Percentiles rank a stretch among this genome's conserved stretches.
These are phyloP conservation scores for Thuja plicata DNA, from an alignment of 83 land plant genomes.

Conservation along the genomic window DNA sequence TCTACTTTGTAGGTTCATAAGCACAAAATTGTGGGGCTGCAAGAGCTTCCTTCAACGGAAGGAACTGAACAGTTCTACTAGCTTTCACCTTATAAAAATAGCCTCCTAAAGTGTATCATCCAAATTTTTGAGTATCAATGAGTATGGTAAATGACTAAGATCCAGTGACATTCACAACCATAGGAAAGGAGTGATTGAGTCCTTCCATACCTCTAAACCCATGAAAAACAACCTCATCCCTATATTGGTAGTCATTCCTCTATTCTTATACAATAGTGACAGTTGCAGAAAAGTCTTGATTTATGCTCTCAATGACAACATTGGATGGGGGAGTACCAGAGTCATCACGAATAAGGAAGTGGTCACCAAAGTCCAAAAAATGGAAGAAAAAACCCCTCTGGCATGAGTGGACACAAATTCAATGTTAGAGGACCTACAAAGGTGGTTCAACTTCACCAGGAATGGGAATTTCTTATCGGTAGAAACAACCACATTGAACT, in stretches of 20 bases:
- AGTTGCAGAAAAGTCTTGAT: constrained; percentile 57
- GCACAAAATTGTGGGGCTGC: constrained; percentile 31
- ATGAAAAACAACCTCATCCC: constrained; percentile 46
- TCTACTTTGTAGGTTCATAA: constrained; percentile 28
- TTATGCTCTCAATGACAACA: constrained; percentile 44
- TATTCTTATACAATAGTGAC: constrained; percentile 58
- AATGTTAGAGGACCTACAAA: constrained; percentile 31
- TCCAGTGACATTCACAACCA: constrained; percentile 46
- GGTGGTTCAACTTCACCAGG: constrained; percentile 28
- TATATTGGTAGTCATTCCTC: constrained; percentile 46
- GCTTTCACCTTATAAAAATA: constrained; percentile 36
- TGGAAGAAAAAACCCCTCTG: constrained; percentile 44
- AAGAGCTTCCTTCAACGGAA: constrained; percentile 38
- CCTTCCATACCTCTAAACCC: constrained; percentile 55
- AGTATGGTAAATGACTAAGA: constrained; percentile 45
- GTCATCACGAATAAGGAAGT: constrained; percentile 37
- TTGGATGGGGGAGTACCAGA: constrained; percentile 28
- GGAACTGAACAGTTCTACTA: constrained; percentile 22
- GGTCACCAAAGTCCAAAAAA: constrained; percentile 48
- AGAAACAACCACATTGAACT: constrained; percentile 29
- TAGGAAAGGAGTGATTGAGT: constrained; percentile 24
- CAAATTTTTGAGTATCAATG: constrained; percentile 35
- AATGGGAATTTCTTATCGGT: constrained; percentile 30
- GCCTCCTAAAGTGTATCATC: constrained; percentile 42
- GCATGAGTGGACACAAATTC: constrained; percentile 30